Percentiles rank a stretch among this genome's conserved stretches.
phyloP scores from a whole-genome alignment of 768 basidiomycete species.

The Boletus pseudopeckii region DNA sequence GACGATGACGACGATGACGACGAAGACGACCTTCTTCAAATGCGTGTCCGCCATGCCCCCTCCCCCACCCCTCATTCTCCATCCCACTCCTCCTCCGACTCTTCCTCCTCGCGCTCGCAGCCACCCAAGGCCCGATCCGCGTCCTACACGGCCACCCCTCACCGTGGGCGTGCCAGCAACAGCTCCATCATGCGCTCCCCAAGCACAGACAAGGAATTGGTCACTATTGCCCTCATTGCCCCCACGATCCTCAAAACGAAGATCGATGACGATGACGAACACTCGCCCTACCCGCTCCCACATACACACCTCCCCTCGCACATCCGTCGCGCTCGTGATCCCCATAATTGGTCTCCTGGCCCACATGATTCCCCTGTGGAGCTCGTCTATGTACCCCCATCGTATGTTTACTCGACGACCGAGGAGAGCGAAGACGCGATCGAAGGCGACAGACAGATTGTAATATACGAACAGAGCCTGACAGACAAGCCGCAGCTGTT shows the following conservation, averaged over 20 bases:
- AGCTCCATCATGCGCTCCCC: conserved; percentile 37
- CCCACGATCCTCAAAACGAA: conserved; percentile 86
- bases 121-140: conserved; percentile 31
- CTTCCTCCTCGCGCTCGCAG: conserved; percentile 22
- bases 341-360: conserved; percentile 14
- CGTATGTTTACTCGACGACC: conserved; percentile 24
- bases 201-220: conserved; percentile 45
- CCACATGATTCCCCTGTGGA: conserved; percentile 55
- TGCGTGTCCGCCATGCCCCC: conserved; percentile 42
- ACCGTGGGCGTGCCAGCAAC: conserved; percentile 38
- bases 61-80: conserved; percentile 33
- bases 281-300: conserved; percentile 8
- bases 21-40: conserved; percentile 60
- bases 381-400: conserved; percentile 67
- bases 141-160: conserved; percentile 12
- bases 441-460: conserved; percentile 19
- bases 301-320: conserved; percentile 13
- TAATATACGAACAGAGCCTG: conserved; percentile 16
- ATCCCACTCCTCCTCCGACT: conserved; percentile 35
- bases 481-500: conserved; percentile 11
- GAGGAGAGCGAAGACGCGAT: conserved; percentile 20
- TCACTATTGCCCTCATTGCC: conserved; percentile 71
- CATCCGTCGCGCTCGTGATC: conserved; percentile 1
- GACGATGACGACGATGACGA: conserved; percentile 46
- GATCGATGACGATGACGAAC: conserved; percentile 45